These are phyloP conservation scores for Candida nemodendra DNA, from an alignment of 805 yeast genomes.

Conservation along the genomic window DNA sequence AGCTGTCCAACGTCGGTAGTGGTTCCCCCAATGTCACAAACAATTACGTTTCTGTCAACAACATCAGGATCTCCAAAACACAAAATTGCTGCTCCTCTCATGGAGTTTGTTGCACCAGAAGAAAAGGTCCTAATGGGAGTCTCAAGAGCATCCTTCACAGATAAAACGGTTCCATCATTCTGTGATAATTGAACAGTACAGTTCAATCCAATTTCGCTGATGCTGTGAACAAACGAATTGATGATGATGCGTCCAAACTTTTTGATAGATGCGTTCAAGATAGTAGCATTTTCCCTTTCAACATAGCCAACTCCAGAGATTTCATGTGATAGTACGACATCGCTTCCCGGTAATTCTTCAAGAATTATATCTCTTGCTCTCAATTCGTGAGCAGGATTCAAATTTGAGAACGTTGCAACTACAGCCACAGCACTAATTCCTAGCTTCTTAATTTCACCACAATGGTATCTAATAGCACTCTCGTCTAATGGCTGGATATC, in stretches of 20 bases:
- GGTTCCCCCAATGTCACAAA: conserved; percentile 48
- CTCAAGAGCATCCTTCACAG: conserved; percentile 35
- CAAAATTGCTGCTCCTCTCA: conserved; percentile 44
- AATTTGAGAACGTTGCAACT: conserved; percentile 38
- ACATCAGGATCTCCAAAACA: conserved; percentile 31
- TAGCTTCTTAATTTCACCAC: conserved; percentile 27
- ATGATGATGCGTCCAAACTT: conserved; percentile 40
- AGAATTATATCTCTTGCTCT: conserved; percentile 32
- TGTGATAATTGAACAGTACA: conserved; percentile 40
- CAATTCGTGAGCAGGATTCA: conserved; percentile 36
- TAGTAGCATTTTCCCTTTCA: conserved; percentile 45
- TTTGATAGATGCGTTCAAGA: conserved; percentile 42
- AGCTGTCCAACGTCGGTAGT: conserved; percentile 46
- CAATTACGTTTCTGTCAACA: conserved; percentile 35
- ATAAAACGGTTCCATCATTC: conserved; percentile 45
- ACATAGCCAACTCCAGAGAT: conserved; percentile 42
- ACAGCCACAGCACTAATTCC: conserved; percentile 38
- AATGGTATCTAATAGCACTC: conserved; percentile 5
- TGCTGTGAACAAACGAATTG: conserved; percentile 35
- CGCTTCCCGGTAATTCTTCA: conserved; percentile 30
- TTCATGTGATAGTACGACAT: conserved; percentile 36
- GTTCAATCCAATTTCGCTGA: conserved; percentile 31
- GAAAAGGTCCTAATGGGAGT: conserved; percentile 43
- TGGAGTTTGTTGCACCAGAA: conserved; percentile 46
- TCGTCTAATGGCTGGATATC: conserved; percentile 34